These are phyloP conservation scores for Colletotrichum acutatum DNA, from an alignment of 2,329 filamentous ascomycete genomes.

Conservation along the genomic window DNA sequence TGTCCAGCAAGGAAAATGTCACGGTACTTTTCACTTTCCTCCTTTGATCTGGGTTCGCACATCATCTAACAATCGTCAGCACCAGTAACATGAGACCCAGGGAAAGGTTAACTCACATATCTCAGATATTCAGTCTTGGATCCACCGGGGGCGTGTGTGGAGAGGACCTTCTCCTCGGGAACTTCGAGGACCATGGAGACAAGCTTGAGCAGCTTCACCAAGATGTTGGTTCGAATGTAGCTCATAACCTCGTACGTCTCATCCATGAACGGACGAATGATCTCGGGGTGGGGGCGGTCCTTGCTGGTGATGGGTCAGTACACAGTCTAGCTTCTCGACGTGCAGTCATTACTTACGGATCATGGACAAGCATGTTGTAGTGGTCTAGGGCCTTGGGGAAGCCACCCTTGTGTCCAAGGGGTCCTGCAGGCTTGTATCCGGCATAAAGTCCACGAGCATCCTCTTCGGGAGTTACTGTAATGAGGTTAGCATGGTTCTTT, in stretches of 20 bases:
- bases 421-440: slow-evolving; percentile 43
- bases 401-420: slow-evolving; percentile 35
- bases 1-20: slow-evolving; percentile 53
- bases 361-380: slow-evolving; percentile 31
- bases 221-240: slow-evolving; percentile 42
- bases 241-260: slow-evolving; percentile 43
- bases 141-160: slow-evolving; percentile 47
- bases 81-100: too few relatives aligned
- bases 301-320: slow-evolving; percentile 10
- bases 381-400: slow-evolving; percentile 19
- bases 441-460: slow-evolving; percentile 43
- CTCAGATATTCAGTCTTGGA: slow-evolving; percentile 51
- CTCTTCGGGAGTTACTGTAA: slow-evolving; percentile 42
- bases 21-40: slow-evolving; percentile 49
- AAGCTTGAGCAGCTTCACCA: slow-evolving; percentile 49
- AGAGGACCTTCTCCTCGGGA: slow-evolving; percentile 48
- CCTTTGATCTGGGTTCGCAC: slow-evolving; percentile 47
- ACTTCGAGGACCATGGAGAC: slow-evolving; percentile 52
- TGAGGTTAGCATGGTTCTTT: background rate
- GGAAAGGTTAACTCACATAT: slow-evolving; percentile 39
- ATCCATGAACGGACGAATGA: slow-evolving; percentile 39
- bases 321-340: too few relatives aligned
- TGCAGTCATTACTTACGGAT: slow-evolving; percentile 23
- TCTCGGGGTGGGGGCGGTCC: slow-evolving; percentile 35
- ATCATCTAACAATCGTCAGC: slow-evolving; percentile 43